These are phyloP conservation scores for Cunninghamia lanceolata DNA, from an alignment of 75 land plant species.

Conservation along the genomic window DNA sequence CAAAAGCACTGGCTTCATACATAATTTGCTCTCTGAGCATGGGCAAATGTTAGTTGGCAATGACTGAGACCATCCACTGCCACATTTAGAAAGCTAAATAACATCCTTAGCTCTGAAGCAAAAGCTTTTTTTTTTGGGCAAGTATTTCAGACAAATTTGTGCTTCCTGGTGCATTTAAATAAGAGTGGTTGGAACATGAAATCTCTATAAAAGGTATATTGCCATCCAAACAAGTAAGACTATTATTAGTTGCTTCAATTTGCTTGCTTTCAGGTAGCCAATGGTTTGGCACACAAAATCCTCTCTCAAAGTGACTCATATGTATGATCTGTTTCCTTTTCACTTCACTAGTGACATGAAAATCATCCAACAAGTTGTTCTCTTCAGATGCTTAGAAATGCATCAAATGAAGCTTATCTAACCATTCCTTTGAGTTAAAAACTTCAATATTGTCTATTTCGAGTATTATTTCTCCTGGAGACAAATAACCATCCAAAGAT, in stretches of 20 bases:
- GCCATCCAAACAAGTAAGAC: conserved; percentile 31
- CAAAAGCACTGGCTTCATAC: conserved; percentile 40
- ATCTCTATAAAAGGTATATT: conserved; percentile 25
- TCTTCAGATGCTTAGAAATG: conserved; percentile 14
- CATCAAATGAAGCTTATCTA: conserved; percentile 13
- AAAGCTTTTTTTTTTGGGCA: neutral
- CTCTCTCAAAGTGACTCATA: conserved; percentile 21
- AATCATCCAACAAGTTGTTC: no score
- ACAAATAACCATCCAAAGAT: conserved; percentile 42
- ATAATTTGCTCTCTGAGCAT: conserved; percentile 44
- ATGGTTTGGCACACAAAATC: conserved; percentile 50
- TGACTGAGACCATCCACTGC: conserved; percentile 20
- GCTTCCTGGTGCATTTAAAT: conserved; percentile 1
- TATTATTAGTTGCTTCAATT: conserved; percentile 5
- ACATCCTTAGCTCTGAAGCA: conserved; percentile 49
- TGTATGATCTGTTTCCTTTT: no score
- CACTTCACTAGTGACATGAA: no score
- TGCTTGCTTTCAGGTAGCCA: conserved; percentile 26
- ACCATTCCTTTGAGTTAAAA: no score
- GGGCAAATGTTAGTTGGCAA: conserved; percentile 17
- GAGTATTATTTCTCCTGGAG: conserved; percentile 47
- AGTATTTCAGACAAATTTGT: neutral
- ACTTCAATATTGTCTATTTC: conserved; percentile 38
- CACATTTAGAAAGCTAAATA: conserved; percentile 48
- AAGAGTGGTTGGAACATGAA: conserved; percentile 25